These are phyloP conservation scores for Endocladia muricata DNA, from an alignment of 31 red algal species.

Conservation along the genomic window DNA sequence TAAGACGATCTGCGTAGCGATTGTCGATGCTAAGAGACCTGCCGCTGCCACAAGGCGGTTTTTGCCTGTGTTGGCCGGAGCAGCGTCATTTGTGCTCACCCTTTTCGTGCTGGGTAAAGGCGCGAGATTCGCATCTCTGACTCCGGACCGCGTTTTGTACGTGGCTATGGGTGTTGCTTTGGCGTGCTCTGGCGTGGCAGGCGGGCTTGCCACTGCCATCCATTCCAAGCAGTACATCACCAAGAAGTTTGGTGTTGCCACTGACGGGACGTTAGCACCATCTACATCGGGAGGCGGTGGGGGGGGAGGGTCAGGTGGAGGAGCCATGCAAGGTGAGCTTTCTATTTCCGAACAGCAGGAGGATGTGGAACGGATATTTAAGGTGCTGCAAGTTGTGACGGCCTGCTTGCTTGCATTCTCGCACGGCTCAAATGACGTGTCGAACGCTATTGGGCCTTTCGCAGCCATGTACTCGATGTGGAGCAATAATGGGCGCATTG, in stretches of 20 bases:
- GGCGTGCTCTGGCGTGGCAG: constrained; percentile 55
- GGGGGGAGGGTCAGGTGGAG: not conserved
- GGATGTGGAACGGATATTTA: constrained; percentile 93
- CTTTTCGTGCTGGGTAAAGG: constrained; percentile 84
- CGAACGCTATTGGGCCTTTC: constrained; percentile 97
- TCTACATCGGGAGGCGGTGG: not conserved
- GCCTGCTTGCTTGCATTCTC: constrained; percentile 91
- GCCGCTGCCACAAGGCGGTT: constrained; percentile 70
- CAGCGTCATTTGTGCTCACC: constrained; percentile 72
- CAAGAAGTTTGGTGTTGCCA: constrained; percentile 50
- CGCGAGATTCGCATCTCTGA: constrained; percentile 31
- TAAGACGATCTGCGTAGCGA: constrained; percentile 57
- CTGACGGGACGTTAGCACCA: constrained; percentile 20
- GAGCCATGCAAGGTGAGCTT: not conserved
- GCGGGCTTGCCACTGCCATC: constrained; percentile 66
- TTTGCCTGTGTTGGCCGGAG: constrained; percentile 70
- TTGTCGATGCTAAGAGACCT: constrained; percentile 80
- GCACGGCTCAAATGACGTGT: constrained; percentile 97
- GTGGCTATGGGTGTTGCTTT: constrained; percentile 57
- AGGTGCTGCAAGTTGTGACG: constrained; percentile 90
- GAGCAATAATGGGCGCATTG: constrained; percentile 51
- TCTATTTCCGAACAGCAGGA: constrained; percentile 55
- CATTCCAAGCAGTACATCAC: constrained; percentile 62
- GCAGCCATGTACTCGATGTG: constrained; percentile 92
- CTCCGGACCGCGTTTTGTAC: constrained; percentile 47